Percentiles rank a stretch among this genome's conserved stretches.
These are phyloP conservation scores for Straminergon stramineum DNA, from an alignment of 225 moss, liverwort and hornwort genomes.

Conservation along the genomic window DNA sequence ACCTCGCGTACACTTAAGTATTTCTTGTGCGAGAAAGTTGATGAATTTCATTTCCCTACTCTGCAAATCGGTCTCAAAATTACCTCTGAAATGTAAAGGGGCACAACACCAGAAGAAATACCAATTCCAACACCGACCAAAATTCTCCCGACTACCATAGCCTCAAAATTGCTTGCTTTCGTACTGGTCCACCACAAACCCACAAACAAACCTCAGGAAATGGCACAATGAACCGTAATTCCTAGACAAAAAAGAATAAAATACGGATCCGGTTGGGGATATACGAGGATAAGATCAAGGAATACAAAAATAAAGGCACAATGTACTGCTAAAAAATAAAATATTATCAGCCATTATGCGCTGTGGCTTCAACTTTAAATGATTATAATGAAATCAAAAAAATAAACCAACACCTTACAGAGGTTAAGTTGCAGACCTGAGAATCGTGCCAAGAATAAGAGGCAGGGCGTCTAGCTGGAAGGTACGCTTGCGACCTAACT, in stretches of 20 bases:
- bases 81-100: slow-evolving; percentile 95
- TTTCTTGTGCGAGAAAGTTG: background rate
- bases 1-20: background rate
- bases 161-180: slow-evolving; percentile 53
- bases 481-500: slow-evolving; percentile 73
- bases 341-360: background rate
- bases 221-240: background rate
- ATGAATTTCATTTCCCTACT: background rate
- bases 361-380: background rate
- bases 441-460: slow-evolving; percentile 73
- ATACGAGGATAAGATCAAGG: background rate
- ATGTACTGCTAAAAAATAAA: background rate
- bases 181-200: slow-evolving; percentile 35
- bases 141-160: slow-evolving; percentile 81
- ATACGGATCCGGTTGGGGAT: background rate
- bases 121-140: slow-evolving; percentile 92
- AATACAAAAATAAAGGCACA: background rate
- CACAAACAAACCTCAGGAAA: background rate
- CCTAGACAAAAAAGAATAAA: background rate
- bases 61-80: background rate
- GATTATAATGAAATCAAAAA: background rate
- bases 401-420: background rate
- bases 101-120: slow-evolving; percentile 82
- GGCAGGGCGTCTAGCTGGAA: slow-evolving; percentile 88
- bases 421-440: slow-evolving; percentile 44